Evolutionary conservation across 371 early-diverging fungal species (phyloP).

Genomic region (Syncephalastrum contaminatum): DNA sequence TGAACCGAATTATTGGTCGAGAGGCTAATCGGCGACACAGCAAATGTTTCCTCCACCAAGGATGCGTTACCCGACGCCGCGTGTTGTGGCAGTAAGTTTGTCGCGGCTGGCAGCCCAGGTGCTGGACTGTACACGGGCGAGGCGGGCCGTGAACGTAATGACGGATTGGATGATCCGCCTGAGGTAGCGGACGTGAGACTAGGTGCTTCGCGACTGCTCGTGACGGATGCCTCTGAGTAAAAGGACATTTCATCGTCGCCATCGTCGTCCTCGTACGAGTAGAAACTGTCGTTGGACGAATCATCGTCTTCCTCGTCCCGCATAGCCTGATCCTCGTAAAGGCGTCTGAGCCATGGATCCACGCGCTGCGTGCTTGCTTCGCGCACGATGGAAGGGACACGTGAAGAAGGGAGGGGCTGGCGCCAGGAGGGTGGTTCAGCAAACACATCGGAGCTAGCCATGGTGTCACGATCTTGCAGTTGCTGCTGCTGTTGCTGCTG

Average conservation of each 20-base stretch:
- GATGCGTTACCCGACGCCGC: constrained; percentile 3
- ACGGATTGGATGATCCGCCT: constrained; percentile 21
- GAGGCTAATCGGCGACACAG: constrained; percentile 9
- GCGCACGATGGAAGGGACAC: constrained; percentile 2
- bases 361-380: constrained; percentile 6
- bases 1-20: constrained; percentile 4
- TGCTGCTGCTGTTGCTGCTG: too few relatives aligned
- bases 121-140: constrained; percentile 38
- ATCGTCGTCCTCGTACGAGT: not conserved
- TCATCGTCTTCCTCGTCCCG: not conserved
- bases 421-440: too few relatives aligned
- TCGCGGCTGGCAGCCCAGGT: constrained; percentile 39
- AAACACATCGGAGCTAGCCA: too few relatives aligned
- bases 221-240: constrained; percentile 23
- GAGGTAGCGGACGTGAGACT: constrained; percentile 34
- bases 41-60: constrained; percentile 30
- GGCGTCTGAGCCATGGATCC: constrained; percentile 1
- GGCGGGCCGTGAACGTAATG: constrained; percentile 33
- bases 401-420: not conserved
- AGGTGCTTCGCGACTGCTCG: constrained; percentile 23
- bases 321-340: not conserved
- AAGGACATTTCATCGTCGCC: constrained; percentile 24
- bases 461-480: too few relatives aligned
- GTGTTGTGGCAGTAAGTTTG: constrained; percentile 21
- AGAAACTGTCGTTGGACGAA: not conserved